Evolutionary conservation across 345 rosid species (phyloP).

Genomic region (Melastoma malabathricum): DNA sequence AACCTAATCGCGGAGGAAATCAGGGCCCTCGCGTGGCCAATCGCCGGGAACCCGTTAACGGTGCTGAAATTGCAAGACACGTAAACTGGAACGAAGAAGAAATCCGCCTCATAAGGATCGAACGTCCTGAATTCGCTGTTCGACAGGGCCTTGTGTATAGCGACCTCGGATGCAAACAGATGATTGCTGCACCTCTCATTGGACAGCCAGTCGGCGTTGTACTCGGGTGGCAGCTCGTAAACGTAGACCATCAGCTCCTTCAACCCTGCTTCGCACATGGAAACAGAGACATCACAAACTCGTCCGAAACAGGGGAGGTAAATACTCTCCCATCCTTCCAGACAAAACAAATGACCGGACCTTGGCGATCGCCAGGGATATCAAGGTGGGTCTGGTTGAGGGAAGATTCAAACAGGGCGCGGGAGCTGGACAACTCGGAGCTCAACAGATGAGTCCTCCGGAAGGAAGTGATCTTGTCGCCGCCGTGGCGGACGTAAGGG

Average conservation of each 20-base stretch:
- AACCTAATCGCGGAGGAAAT: slow-evolving; percentile 47
- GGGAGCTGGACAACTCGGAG: slow-evolving; percentile 38
- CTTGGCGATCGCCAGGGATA: too few relatives aligned
- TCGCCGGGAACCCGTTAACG: slow-evolving; percentile 78
- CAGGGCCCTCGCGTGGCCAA: slow-evolving; percentile 76
- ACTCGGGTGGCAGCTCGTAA: slow-evolving; percentile 67
- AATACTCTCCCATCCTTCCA: too few relatives aligned
- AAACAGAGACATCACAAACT: not conserved
- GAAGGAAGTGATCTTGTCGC: slow-evolving; percentile 21
- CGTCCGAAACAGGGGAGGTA: not conserved
- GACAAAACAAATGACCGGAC: too few relatives aligned
- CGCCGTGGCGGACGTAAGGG: slow-evolving; percentile 37
- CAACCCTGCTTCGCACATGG: slow-evolving; percentile 17
- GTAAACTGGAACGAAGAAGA: slow-evolving; percentile 89
- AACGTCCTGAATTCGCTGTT: slow-evolving; percentile 50
- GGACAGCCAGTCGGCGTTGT: slow-evolving; percentile 64
- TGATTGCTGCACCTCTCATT: slow-evolving; percentile 76
- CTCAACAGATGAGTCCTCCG: slow-evolving; percentile 20
- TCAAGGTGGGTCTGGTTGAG: not conserved
- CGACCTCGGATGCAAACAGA: slow-evolving; percentile 90
- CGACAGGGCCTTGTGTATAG: slow-evolving; percentile 56
- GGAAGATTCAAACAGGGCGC: slow-evolving; percentile 42
- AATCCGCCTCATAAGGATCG: slow-evolving; percentile 75
- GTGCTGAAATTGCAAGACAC: slow-evolving; percentile 93
- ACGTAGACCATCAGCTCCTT: slow-evolving; percentile 62